Base-by-base conservation (phyloP, 2,329 filamentous ascomycete genomes). In the Hymenoscyphus occultus region DNA sequence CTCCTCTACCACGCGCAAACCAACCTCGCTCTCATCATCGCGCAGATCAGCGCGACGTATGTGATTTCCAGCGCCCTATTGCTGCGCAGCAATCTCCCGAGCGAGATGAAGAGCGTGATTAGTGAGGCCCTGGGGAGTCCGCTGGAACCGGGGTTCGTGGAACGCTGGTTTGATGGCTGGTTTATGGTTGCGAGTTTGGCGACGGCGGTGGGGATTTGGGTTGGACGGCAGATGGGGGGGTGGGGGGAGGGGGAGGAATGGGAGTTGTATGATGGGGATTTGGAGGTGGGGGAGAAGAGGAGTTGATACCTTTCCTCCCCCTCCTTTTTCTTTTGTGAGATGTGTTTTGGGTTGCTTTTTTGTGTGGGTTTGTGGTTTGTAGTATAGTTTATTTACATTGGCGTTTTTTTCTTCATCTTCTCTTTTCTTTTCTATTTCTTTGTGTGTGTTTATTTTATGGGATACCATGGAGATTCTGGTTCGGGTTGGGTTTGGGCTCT, bases 161-260 rank as follows among this genome's bases (percentile, higher is more conserved):
- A 96, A 72, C 82, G 85, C 39, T 96, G 92, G 92, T 96, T 96
- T 71, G 92, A 96, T 76, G 88, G 86, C 7, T 94, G 92, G 88
- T 96, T 96, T 76, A 77, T 96, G 64, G 75, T 87, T 2, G 89
- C 89, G 5, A 90, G 88, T 67, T 79, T 81, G 0, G 73, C 83
- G 13, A 95, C 92, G 1, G 87, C 83, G 1, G 73, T 84, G n/a
- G 91, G 90, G 0, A 87, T 96, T 28, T 91, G 89, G 82, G 75
- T 93, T 3, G 90, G 90, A 0, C 82, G 86, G 67, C 88, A 86
- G 74, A 79, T 92, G 73, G 66, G 78, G 75, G 71, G 79, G 69
- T 39, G 78, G 56, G 76, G 75, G 2, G 81, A 81, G 32, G 79
- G 79, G 68, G 86, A 88, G 59, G 86, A 87, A 65, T 86, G 82